Base-by-base conservation (phyloP, 805 yeast species). In the Candida glaebosa region DNA sequence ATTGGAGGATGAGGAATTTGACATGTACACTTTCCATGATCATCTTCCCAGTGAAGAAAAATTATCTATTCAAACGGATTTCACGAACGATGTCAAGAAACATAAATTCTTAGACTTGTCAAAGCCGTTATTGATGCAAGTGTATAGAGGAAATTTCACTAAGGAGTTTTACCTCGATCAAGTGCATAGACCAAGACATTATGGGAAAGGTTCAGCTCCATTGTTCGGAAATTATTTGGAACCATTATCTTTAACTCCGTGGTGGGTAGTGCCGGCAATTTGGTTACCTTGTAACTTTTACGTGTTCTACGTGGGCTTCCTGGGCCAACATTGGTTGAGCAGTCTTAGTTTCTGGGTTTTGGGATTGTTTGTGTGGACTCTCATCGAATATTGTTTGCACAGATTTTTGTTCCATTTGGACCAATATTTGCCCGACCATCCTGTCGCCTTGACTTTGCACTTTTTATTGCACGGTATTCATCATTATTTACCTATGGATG, bases 401-500 rank as follows among this genome's bases (percentile, higher is more conserved):
- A 81, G 99, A 54, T 89, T 89, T 62, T 63, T 93, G 46, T 93
- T 93, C 82, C 99, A 93, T 61, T 70, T 93, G 56, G 99, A 93
- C 61, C 71, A 79, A 39, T 78, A 82, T 59, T 74, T 95, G 44
- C 99, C 99, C 10, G 85, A 87, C 48, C 77, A 85, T 63, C 82
- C 79, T 38, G 37, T 77, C 16, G 85, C 87, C 5, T 82, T 85
- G 55, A 79, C 96, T 1, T 44, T 89, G 33, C 99, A 93, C 64
- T 93, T 93, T 73, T 63, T 89, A 44, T 71, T 91, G 50, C 99
- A 93, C 56, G 99, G 99, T 43, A 84, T 90, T 39, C 99, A 93
- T 63, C 99, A 93, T 65, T 93, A 87, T 63, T 75, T 93, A 52
- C 99, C 99, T 48, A 93, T 95, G 99, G 99, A 93, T 69, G 79